Evolutionary conservation across 176 grass and related monocot genomes (phyloP).

Genomic region (Oryza coarctata): DNA sequence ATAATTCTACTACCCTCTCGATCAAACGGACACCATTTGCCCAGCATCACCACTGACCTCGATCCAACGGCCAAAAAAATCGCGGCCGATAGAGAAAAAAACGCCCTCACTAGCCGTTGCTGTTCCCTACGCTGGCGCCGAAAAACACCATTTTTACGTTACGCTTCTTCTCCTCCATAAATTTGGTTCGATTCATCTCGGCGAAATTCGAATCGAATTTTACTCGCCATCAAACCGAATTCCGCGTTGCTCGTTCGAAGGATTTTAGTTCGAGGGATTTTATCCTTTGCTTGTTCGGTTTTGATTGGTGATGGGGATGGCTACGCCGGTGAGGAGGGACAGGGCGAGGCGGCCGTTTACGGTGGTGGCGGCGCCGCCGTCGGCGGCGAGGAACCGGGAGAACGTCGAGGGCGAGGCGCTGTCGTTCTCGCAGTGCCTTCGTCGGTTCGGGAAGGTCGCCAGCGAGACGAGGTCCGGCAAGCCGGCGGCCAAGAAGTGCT

Average conservation of each 20-base stretch:
- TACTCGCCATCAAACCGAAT: slow-evolving; percentile 35
- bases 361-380: slow-evolving; percentile 13
- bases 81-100: not conserved
- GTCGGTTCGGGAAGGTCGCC: slow-evolving; percentile 16
- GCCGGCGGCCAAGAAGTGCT: slow-evolving; percentile 7
- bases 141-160: not conserved
- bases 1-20: not conserved
- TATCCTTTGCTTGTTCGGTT: not conserved
- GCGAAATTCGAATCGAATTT: slow-evolving; percentile 28
- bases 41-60: not conserved
- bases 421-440: slow-evolving; percentile 20
- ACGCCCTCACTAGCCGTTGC: slow-evolving; percentile 52
- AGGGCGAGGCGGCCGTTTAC: slow-evolving; percentile 36
- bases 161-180: slow-evolving; percentile 18
- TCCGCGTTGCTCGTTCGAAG: not conserved
- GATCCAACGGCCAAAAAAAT: slow-evolving; percentile 28
- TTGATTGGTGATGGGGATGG: slow-evolving; percentile 8
- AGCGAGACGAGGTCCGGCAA: slow-evolving; percentile 11
- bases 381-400: slow-evolving; percentile 15
- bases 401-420: not conserved
- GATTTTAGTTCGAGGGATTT: too few species aligned
- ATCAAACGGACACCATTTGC: not conserved
- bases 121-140: slow-evolving; percentile 6
- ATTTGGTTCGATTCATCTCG: slow-evolving; percentile 9
- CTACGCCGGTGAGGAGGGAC: slow-evolving; percentile 16